Evolutionary conservation across 2,329 filamentous ascomycete genomes (phyloP).

Genomic region (Ophiostoma populinum): DNA sequence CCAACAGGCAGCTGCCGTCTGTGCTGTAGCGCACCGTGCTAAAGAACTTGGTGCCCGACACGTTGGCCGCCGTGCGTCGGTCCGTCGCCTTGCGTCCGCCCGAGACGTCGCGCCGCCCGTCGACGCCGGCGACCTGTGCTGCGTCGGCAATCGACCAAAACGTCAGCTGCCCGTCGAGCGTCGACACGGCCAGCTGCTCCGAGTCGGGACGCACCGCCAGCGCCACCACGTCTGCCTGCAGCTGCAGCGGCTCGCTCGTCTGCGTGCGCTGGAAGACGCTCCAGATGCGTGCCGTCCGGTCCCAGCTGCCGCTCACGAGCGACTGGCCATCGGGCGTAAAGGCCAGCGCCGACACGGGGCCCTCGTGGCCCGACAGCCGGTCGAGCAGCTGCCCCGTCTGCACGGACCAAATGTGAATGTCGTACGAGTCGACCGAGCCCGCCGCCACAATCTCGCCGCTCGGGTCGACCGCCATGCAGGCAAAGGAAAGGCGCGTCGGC

Average conservation of each 20-base stretch:
- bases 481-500: conserved; percentile 78
- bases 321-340: conserved; percentile 77
- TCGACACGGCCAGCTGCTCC: conserved; percentile 77
- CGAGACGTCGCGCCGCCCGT: conserved; percentile 81
- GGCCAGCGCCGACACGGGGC: conserved; percentile 71
- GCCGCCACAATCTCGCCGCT: conserved; percentile 93
- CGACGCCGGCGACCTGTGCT: conserved; percentile 68
- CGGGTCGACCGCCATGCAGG: conserved; percentile 87
- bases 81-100: conserved; percentile 81
- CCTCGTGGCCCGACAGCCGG: conserved; percentile 79
- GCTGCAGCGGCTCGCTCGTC: conserved; percentile 81
- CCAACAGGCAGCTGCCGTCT: conserved; percentile 78
- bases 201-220: conserved; percentile 83
- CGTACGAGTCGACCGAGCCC: conserved; percentile 87
- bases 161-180: conserved; percentile 79
- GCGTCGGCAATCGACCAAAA: conserved; percentile 91
- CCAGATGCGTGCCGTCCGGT: conserved; percentile 89
- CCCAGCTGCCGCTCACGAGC: conserved; percentile 88
- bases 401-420: conserved; percentile 96
- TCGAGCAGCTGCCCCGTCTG: conserved; percentile 93
- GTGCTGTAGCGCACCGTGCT: conserved; percentile 77
- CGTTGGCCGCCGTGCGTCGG: conserved; percentile 79
- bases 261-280: conserved; percentile 88
- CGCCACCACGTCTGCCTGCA: conserved; percentile 78
- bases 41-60: conserved; percentile 79